Evolutionary conservation across 129 eudicot species (phyloP).

Genomic region (Heracleum sosnowskyi): DNA sequence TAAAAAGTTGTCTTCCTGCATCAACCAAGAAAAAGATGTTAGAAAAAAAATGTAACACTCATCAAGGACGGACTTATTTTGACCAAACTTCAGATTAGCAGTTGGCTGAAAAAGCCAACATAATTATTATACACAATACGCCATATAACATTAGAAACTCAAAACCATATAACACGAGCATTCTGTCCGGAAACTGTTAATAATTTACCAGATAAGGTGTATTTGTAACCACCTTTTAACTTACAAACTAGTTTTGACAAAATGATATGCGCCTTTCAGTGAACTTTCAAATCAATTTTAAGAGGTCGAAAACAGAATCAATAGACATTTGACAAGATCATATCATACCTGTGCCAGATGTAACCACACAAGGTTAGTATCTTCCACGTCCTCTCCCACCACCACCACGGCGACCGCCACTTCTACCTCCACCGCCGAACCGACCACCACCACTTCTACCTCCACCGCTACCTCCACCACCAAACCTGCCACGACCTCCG

Average conservation of each 20-base stretch:
- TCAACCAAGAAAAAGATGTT: background rate
- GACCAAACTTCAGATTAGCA: no score
- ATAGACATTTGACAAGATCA: background rate
- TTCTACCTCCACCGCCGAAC: background rate
- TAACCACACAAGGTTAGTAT: conserved; percentile 31
- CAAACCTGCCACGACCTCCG: background rate
- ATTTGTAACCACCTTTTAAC: background rate
- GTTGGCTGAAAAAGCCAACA: background rate
- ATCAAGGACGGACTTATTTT: background rate
- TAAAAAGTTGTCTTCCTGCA: background rate
- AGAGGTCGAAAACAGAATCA: background rate
- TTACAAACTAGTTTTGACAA: no score
- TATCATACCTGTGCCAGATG: conserved; percentile 39
- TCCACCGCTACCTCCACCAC: conserved; percentile 6
- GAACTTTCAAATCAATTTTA: no score
- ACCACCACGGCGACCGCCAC: background rate
- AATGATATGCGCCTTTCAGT: no score
- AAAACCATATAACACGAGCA: background rate
- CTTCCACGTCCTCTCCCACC: conserved; percentile 23
- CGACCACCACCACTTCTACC: background rate
- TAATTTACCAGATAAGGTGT: background rate
- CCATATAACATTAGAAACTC: background rate
- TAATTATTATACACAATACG: background rate
- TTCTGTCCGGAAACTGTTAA: background rate
- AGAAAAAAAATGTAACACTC: background rate